Base-by-base conservation (phyloP, 192 early-diverging fungal species). In the Backusella mclennaniae region DNA sequence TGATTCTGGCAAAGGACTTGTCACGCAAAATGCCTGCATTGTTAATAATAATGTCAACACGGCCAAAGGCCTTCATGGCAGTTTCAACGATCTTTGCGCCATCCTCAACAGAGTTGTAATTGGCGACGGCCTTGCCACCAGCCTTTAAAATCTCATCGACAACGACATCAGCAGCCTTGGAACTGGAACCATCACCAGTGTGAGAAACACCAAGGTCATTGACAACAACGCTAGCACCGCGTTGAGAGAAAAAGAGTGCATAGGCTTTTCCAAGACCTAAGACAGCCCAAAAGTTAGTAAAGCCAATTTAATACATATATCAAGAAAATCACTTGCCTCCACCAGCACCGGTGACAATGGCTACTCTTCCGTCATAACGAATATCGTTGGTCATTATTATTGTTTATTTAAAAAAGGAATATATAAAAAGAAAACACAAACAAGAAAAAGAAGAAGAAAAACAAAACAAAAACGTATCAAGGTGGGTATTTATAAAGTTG, bases 1-100 rank as follows among this genome's bases (percentile, higher is more conserved):
- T 95, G 95, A 99, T 99, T 75, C 95, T 89, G 74, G 95, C 88
- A 87, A 99, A 99, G 74, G 94, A 93, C 80, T 95, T 95, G 88
- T 99, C 98, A 77, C 97, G 95, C 76, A 99, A 88, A 78, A 99
- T 98, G 59, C 97, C 97, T 19, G 98, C 98, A 83, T 99, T 99
- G 86, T 98, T 98, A 84, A 99, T 93, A 63, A 99, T 83, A 66
- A 99, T 90, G 82, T 99, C 98, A 71, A 99, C 87, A 46, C 93
- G 91, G 9, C 97, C 97, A 81, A 95, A 99, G 19, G 95, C 94
- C 87, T 95, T 92, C 78, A 99, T 84, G 4, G 98, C 98, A 6
- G 97, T 96, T 78, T 96, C 95, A 23, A 99, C 94, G 81, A 99
- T 99, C 90, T 96, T 96, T 71, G 95, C 96, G 73, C 98, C 98